A percentile compares a stretch with the other conserved stretches of the same genome.
Conservation (phyloP, 1,284 basidiomycete species). For the Tylopilus microsporus region DNA sequence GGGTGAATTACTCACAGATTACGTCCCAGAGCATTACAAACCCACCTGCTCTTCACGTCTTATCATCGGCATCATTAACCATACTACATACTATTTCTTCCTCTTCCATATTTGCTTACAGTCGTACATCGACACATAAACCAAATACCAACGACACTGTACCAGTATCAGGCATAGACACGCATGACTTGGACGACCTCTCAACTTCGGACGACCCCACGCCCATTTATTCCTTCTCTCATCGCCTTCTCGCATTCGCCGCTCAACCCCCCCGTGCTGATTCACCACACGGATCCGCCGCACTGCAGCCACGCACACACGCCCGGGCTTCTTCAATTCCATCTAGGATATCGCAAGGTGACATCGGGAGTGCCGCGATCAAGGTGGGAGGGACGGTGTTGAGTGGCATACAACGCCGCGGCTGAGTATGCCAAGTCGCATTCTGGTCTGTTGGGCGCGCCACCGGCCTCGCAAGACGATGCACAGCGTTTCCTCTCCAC, state of each 20-base stretch:
- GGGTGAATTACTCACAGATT: background rate
- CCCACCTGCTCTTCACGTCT: conserved; percentile 54
- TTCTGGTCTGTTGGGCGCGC: conserved; percentile 9
- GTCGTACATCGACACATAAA: conserved; percentile 30
- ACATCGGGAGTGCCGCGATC: conserved; percentile 51
- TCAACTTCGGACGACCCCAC: conserved; percentile 24
- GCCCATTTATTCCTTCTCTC: conserved; percentile 57
- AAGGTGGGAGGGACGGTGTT: conserved; percentile 59
- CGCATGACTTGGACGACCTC: conserved; percentile 19
- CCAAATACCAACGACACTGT: conserved; percentile 35
- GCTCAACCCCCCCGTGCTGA: conserved; percentile 39
- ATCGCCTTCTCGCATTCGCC: conserved; percentile 60
- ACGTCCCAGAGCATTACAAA: conserved; percentile 49
- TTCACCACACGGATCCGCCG: conserved; percentile 15
- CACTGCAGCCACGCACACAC: conserved; percentile 24
- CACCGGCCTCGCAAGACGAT: conserved; percentile 8
- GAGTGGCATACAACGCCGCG: conserved; percentile 58
- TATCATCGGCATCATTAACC: conserved; percentile 52
- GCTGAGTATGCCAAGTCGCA: conserved; percentile 30
- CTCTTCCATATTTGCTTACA: conserved; percentile 37
- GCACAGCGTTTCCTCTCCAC: conserved; percentile 11
- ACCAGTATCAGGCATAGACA: conserved; percentile 37
- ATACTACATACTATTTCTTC: conserved; percentile 50
- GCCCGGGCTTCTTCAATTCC: conserved; percentile 19
- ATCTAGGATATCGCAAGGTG: conserved; percentile 38